These are phyloP conservation scores for Halteria grandinella DNA, from an alignment of 73 alveolate genomes.

Conservation along the genomic window DNA sequence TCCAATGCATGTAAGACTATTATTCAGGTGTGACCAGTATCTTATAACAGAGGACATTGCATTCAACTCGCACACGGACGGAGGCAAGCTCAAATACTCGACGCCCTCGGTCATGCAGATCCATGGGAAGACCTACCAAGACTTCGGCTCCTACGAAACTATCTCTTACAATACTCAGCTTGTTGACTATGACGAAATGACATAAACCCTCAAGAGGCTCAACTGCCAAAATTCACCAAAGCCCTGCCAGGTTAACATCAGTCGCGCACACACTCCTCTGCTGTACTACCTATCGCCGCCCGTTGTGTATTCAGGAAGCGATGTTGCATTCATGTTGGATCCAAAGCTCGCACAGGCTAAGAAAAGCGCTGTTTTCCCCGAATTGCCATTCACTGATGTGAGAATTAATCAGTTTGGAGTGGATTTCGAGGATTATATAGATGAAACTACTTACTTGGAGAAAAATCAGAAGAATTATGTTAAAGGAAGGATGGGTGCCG, in stretches of 20 bases:
- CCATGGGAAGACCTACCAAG: not conserved
- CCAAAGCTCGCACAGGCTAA: too few species aligned
- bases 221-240: not conserved
- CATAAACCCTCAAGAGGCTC: not conserved
- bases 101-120: conserved; percentile 24
- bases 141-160: too few species aligned
- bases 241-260: conserved; percentile 3
- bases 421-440: conserved; percentile 16
- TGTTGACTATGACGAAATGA: not conserved
- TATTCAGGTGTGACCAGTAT: not conserved
- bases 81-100: conserved; percentile 19
- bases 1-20: not conserved
- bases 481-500: not conserved
- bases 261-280: conserved; percentile 27
- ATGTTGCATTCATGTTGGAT: conserved; percentile 3
- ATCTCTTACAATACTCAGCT: not conserved
- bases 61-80: conserved; percentile 7
- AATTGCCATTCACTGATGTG: conserved; percentile 6
- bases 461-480: conserved; percentile 1
- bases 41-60: too few species aligned
- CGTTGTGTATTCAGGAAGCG: conserved; percentile 22
- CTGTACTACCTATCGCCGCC: conserved; percentile 5
- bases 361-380: too few species aligned
- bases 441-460: not conserved
- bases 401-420: not conserved